A percentile compares a stretch with the other conserved stretches of the same genome.
phyloP scores from a whole-genome alignment of 1,284 basidiomycete genomes.

The Apiotrichum laibachii region DNA sequence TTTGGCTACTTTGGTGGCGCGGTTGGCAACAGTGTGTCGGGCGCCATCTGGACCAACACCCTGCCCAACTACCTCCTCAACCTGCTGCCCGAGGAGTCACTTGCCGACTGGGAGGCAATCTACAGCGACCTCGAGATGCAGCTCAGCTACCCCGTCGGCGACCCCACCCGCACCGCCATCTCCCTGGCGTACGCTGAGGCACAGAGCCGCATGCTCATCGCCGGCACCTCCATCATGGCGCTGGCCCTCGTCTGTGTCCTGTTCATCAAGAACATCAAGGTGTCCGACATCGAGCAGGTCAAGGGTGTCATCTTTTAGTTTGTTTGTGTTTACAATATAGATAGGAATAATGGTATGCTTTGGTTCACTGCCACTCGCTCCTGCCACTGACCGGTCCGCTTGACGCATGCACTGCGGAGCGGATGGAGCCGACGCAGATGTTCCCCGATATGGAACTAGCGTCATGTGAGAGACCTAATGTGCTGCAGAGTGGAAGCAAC shows the following conservation, averaged over 20 bases:
- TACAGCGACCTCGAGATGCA: slow-evolving; percentile 37
- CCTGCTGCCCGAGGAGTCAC: slow-evolving; percentile 38
- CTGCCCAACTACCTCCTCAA: slow-evolving; percentile 37
- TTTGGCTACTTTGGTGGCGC: slow-evolving; percentile 47
- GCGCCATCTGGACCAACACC: slow-evolving; percentile 52
- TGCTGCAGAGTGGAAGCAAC: too few relatives aligned
- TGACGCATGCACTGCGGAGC: too few relatives aligned
- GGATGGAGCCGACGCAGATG: too few relatives aligned
- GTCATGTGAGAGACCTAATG: too few relatives aligned
- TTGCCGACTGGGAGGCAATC: slow-evolving; percentile 35
- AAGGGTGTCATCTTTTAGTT: slow-evolving; percentile 41
- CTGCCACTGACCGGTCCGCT: too few relatives aligned
- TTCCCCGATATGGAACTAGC: too few relatives aligned
- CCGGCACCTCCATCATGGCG: slow-evolving; percentile 36
- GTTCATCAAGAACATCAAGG: slow-evolving; percentile 41
- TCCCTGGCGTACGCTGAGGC: slow-evolving; percentile 34
- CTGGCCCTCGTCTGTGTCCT: slow-evolving; percentile 28
- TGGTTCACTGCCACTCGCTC: too few relatives aligned
- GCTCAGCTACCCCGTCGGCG: slow-evolving; percentile 33
- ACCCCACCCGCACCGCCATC: slow-evolving; percentile 34
- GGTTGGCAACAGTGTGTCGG: slow-evolving; percentile 29
- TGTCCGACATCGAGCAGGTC: slow-evolving; percentile 38
- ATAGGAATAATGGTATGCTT: neutral
- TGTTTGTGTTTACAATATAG: neutral
- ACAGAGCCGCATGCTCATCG: slow-evolving; percentile 43